Evolutionary conservation across 345 rosid genomes (phyloP).

Genomic region (Cardiospermum halicacabum): DNA sequence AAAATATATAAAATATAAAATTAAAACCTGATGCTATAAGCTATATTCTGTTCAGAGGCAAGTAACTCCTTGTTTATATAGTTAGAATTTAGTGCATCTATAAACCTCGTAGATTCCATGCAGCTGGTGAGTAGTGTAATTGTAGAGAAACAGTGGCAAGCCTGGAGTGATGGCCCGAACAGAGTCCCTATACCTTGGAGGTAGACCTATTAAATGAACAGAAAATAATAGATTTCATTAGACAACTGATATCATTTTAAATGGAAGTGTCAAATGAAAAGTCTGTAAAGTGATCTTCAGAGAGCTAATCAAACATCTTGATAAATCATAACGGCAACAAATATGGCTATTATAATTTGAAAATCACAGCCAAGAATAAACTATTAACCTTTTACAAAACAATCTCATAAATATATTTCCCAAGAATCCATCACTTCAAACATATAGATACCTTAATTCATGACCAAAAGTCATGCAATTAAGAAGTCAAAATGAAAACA

Average conservation of each 20-base stretch:
- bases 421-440: not conserved
- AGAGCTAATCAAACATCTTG: not conserved
- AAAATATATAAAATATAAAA: not conserved
- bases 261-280: not conserved
- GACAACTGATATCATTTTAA: not conserved
- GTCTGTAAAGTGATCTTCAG: not conserved
- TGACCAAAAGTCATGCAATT: not conserved
- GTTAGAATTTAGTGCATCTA: not conserved
- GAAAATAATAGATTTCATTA: conserved; percentile 11
- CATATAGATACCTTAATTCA: not conserved
- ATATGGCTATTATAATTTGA: not conserved
- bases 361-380: not conserved
- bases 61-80: not conserved
- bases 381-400: not conserved
- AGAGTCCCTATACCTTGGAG: conserved; percentile 97
- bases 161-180: conserved; percentile 99
- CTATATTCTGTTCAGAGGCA: not conserved
- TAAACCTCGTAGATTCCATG: conserved; percentile 98
- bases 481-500: not conserved
- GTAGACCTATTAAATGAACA: conserved; percentile 56
- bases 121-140: conserved; percentile 94
- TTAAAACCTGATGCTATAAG: not conserved
- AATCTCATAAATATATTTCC: not conserved
- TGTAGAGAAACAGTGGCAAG: conserved; percentile 90
- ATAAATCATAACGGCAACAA: not conserved